Base-by-base conservation (phyloP, 805 yeast species). In the Cyberlindnera sargentensis region DNA sequence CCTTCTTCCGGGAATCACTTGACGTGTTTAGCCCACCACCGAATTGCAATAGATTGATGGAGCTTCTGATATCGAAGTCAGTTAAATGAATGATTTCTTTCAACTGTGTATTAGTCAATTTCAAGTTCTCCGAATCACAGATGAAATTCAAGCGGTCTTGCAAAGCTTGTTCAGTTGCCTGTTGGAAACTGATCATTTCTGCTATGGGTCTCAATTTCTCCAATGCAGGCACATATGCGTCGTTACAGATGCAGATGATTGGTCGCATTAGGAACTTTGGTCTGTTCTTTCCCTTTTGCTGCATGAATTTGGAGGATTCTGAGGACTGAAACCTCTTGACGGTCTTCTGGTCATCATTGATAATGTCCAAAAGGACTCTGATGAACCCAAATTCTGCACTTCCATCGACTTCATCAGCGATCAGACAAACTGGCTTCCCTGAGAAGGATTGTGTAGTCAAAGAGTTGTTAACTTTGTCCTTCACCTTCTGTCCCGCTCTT, bases 321-420 rank as follows among this genome's bases (percentile, higher is more conserved):
- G 57, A 47, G 29, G 45, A 41, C 31, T 53, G 53, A 27, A 62
- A 49, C 37, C 61, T 64, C 30, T 56, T 64, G 2, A 77, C 63
- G 0, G 84, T 82, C 45, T 70, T 65, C 15, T 62, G 64, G 57
- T 89, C 97, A 2, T 76, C 64, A 35, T 69, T 62, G 1, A 83
- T 54, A 27, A 88, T 59, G 43, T 84, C 87, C n/a, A 73, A 45
- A 34, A 82, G 56, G 1, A 72, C 71, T 43, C 66, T 70, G n/a
- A 82, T 70, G 51, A 83, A 77, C 4, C 84, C 85, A 47, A 64
- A 62, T 52, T 84, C 90, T 0, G 80, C 68, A 8, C 82, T 82
- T 34, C 91, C 84, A 66, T 91, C 99, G 33, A 93, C 75, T 61
- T 93, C 98, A 64, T 93, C 98, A 6, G 89, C 82, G 4, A 93